Evolutionary conservation across 2,329 filamentous ascomycete species (phyloP).

Genomic region (Claviceps pusilla): DNA sequence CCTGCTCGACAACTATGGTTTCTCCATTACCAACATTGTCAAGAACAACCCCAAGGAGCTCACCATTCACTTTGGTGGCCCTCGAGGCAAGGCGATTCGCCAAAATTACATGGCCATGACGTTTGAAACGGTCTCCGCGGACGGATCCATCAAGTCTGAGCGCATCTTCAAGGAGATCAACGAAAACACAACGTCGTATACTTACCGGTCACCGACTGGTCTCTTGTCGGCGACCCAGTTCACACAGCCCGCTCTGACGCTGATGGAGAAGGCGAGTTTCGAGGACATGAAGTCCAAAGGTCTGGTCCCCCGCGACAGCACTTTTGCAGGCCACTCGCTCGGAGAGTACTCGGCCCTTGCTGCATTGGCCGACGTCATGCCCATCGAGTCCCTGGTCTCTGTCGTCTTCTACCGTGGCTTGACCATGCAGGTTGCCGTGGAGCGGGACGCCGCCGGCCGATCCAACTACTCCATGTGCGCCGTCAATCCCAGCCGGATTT

Average conservation of each 20-base stretch:
- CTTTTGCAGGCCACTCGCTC: slow-evolving; percentile 92
- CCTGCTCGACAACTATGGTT: slow-evolving; percentile 96
- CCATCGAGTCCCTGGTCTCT: slow-evolving; percentile 95
- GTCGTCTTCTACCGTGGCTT: slow-evolving; percentile 98
- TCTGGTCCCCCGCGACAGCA: slow-evolving; percentile 88
- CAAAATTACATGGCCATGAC: slow-evolving; percentile 99
- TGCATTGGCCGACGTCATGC: slow-evolving; percentile 94
- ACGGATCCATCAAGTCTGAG: slow-evolving; percentile 91
- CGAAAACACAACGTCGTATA: slow-evolving; percentile 88
- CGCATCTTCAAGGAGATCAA: slow-evolving; percentile 98
- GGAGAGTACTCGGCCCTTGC: slow-evolving; percentile 97
- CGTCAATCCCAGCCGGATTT: slow-evolving; percentile 95
- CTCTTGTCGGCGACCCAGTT: slow-evolving; percentile 95
- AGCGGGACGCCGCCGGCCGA: slow-evolving; percentile 80
- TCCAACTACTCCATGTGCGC: slow-evolving; percentile 99
- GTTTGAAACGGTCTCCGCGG: slow-evolving; percentile 88
- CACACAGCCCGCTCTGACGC: slow-evolving; percentile 87
- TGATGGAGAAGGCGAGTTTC: slow-evolving; percentile 99
- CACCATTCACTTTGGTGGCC: slow-evolving; percentile 94
- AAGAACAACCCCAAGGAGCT: slow-evolving; percentile 99
- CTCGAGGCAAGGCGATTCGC: slow-evolving; percentile 89
- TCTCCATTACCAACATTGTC: slow-evolving; percentile 96
- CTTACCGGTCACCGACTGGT: slow-evolving; percentile 87
- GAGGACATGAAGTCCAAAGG: slow-evolving; percentile 98
- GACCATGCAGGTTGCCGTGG: slow-evolving; percentile 98